Conservation (phyloP, 2,329 filamentous ascomycete species). For the Didymella sp. region DNA sequence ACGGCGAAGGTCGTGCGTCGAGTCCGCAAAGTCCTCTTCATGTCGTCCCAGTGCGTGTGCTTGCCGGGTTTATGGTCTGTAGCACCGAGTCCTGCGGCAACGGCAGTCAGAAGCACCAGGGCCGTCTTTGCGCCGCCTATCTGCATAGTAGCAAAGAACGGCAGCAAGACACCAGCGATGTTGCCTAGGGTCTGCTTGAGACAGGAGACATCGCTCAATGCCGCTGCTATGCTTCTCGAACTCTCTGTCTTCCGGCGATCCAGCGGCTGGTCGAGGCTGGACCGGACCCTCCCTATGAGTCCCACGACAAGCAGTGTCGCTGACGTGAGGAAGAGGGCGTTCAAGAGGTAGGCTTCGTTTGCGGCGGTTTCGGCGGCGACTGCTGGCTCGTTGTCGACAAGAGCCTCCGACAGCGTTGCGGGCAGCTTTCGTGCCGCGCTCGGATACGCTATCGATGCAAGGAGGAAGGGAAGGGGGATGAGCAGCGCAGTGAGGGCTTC, state of each 20-base stretch:
- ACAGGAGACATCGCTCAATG: constrained; percentile 16
- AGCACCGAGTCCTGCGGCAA: constrained; percentile 54
- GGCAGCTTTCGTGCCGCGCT: constrained; percentile 26
- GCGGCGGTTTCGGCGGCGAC: constrained; percentile 16
- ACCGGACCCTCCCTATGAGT: constrained; percentile 46
- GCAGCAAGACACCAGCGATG: constrained; percentile 56
- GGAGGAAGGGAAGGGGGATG: constrained; percentile 57
- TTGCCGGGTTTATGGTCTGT: constrained; percentile 43
- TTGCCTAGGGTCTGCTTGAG: constrained; percentile 41
- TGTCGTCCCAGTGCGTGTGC: constrained; percentile 40
- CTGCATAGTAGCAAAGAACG: constrained; percentile 63
- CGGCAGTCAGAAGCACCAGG: constrained; percentile 57
- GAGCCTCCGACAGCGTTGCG: constrained; percentile 35
- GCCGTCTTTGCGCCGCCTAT: constrained; percentile 63
- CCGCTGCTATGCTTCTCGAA: constrained; percentile 14
- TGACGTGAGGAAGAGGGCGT: constrained; percentile 56
- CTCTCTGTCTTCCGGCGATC: constrained; percentile 46
- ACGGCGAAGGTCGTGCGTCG: constrained; percentile 48
- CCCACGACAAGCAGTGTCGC: constrained; percentile 56
- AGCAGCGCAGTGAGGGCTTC: constrained; percentile 60
- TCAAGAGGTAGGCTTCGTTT: constrained; percentile 45
- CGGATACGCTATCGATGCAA: constrained; percentile 57
- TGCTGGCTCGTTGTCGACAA: constrained; percentile 24
- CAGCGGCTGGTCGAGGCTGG: constrained; percentile 38
- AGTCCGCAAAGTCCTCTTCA: constrained; percentile 46